phyloP scores from a whole-genome alignment of 768 basidiomycete species.

The Mycena leptocephala region DNA sequence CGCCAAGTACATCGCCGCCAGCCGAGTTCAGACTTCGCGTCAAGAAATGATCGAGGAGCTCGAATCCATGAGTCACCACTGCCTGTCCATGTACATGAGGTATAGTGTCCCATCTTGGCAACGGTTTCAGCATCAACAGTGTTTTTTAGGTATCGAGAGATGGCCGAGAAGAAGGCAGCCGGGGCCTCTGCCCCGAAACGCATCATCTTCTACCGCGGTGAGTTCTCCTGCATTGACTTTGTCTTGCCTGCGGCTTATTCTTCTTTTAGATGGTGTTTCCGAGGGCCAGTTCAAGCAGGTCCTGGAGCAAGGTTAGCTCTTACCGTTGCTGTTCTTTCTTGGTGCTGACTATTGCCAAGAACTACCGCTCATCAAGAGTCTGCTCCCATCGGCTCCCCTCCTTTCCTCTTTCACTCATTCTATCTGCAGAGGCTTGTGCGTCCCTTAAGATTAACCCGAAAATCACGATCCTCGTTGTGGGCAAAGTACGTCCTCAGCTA shows the following conservation, averaged over 20 bases:
- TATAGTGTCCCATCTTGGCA: background rate
- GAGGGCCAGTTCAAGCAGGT: conserved; percentile 70
- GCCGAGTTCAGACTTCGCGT: conserved; percentile 26
- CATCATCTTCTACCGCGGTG: conserved; percentile 85
- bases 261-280: conserved; percentile 67
- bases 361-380: conserved; percentile 73
- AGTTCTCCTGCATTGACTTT: conserved; percentile 32
- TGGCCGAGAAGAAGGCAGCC: conserved; percentile 67
- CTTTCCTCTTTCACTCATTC: conserved; percentile 64
- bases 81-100: conserved; percentile 67
- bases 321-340: background rate
- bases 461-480: conserved; percentile 73
- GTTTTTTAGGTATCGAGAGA: conserved; percentile 59
- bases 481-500: background rate
- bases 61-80: conserved; percentile 59
- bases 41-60: background rate
- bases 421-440: conserved; percentile 72
- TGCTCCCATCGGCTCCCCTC: conserved; percentile 44
- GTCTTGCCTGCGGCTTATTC: conserved; percentile 15
- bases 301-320: conserved; percentile 66
- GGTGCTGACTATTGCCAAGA: conserved; percentile 54
- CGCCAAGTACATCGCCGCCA: conserved; percentile 77
- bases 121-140: background rate
- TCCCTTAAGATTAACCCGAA: conserved; percentile 72
- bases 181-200: conserved; percentile 69